A percentile compares a stretch with the other conserved stretches of the same genome.
These are phyloP conservation scores for Candida pseudoglaebosa DNA, from an alignment of 805 yeast genomes.

Conservation along the genomic window DNA sequence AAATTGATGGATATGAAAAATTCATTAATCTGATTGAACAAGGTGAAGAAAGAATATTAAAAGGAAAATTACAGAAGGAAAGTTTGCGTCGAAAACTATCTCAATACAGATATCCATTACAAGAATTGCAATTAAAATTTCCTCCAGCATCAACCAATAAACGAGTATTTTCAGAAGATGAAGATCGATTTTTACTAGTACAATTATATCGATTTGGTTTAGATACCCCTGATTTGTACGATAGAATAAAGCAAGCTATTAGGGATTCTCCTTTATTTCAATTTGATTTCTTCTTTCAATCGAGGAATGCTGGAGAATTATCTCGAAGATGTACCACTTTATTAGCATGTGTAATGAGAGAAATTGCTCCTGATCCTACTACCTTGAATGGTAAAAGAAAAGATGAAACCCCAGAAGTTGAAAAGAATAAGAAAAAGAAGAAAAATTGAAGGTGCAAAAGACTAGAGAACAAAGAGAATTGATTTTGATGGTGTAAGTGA, in stretches of 20 bases:
- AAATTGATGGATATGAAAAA: slow-evolving; percentile 86
- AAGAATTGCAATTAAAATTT: slow-evolving; percentile 64
- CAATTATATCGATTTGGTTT: slow-evolving; percentile 79
- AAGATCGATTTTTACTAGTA: slow-evolving; percentile 81
- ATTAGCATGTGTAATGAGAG: slow-evolving; percentile 70
- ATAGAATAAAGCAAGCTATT: slow-evolving; percentile 69
- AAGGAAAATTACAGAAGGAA: slow-evolving; percentile 67
- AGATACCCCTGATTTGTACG: slow-evolving; percentile 75
- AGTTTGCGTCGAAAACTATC: slow-evolving; percentile 72
- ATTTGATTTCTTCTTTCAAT: slow-evolving; percentile 82
- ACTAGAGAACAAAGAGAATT: too few relatives aligned
- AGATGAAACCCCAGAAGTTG: slow-evolving; percentile 13
- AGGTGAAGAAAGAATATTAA: slow-evolving; percentile 81
- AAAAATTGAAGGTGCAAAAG: not conserved
- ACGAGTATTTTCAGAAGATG: slow-evolving; percentile 73
- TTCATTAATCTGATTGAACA: slow-evolving; percentile 75
- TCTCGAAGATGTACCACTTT: slow-evolving; percentile 79
- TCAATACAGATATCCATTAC: slow-evolving; percentile 69
- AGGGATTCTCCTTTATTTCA: slow-evolving; percentile 73
- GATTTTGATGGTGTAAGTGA: too few relatives aligned
- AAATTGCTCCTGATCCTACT: slow-evolving; percentile 29
- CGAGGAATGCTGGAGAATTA: slow-evolving; percentile 73
- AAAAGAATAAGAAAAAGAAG: slow-evolving; percentile 10
- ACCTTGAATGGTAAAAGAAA: slow-evolving; percentile 9
- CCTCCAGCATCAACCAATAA: slow-evolving; percentile 70